A percentile compares a stretch with the other conserved stretches of the same genome.
Evolutionary conservation across 495 filamentous ascomycete species (phyloP).

Genomic region (Cladorrhinum samala): DNA sequence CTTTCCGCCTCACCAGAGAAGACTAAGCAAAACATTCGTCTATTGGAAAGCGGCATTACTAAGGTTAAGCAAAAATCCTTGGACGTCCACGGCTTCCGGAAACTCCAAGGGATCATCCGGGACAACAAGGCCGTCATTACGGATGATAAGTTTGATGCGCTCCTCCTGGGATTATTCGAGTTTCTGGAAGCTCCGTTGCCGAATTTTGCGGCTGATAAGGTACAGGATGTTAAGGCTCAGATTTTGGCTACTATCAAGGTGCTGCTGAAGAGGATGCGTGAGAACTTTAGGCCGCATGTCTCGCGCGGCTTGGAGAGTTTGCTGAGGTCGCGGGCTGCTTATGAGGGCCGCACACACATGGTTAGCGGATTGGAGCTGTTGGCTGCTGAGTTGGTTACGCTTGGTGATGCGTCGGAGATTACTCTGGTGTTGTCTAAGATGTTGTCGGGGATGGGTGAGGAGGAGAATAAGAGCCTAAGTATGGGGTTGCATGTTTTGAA

Average conservation of each 20-base stretch:
- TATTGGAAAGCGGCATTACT: conserved; percentile 71
- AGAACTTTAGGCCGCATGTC: conserved; percentile 59
- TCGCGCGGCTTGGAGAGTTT: conserved; percentile 60
- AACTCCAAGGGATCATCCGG: conserved; percentile 74
- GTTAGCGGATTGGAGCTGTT: conserved; percentile 50
- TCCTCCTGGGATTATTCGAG: conserved; percentile 66
- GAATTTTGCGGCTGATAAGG: conserved; percentile 46
- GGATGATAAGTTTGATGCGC: conserved; percentile 65
- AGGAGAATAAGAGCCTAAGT: conserved; percentile 31
- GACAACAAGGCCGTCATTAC: conserved; percentile 52
- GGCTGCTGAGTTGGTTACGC: conserved; percentile 44
- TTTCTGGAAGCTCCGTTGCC: conserved; percentile 58
- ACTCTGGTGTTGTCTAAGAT: conserved; percentile 39
- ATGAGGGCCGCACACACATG: conserved; percentile 47
- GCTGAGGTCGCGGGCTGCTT: conserved; percentile 58
- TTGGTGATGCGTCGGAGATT: conserved; percentile 47
- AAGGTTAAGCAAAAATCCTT: conserved; percentile 64
- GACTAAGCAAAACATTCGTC: conserved; percentile 43
- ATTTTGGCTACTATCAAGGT: conserved; percentile 73
- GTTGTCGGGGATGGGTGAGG: conserved; percentile 32
- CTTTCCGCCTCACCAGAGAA: conserved; percentile 43
- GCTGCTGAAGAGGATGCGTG: conserved; percentile 61
- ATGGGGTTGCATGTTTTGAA: conserved; percentile 59
- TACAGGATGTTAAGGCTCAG: conserved; percentile 75
- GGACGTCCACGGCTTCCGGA: conserved; percentile 83